These are phyloP conservation scores for Microstegium vimineum DNA, from an alignment of 176 grass and related monocot genomes.

Conservation along the genomic window DNA sequence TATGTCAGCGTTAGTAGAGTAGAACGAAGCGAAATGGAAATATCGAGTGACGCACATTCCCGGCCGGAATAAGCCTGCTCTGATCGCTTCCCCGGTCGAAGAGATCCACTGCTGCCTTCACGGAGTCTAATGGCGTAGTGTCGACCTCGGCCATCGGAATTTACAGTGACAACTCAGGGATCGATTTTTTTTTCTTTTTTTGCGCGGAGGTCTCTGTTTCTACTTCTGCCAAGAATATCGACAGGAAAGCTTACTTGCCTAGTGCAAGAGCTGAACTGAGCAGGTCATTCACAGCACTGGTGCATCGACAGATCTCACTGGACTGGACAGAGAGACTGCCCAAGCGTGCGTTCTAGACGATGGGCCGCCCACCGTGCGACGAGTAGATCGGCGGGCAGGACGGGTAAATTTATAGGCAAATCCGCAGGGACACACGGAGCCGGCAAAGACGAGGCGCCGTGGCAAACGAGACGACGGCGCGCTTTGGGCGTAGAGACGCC, in stretches of 20 bases:
- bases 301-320: background rate
- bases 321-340: background rate
- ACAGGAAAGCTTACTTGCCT: background rate
- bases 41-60: background rate
- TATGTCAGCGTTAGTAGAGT: background rate
- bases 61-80: constrained; percentile 25
- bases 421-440: background rate
- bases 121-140: constrained; percentile 37
- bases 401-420: background rate
- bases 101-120: constrained; percentile 13
- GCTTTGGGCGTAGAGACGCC: background rate
- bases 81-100: constrained; percentile 35
- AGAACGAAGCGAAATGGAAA: background rate
- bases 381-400: background rate
- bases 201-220: too few relatives aligned
- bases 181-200: too few relatives aligned
- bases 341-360: background rate
- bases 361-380: background rate
- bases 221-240: too few relatives aligned
- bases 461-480: constrained; percentile 1
- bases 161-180: too few relatives aligned
- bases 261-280: background rate
- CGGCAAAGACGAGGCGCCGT: constrained; percentile 5
- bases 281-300: background rate
- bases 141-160: constrained; percentile 47